Evolutionary conservation across 371 early-diverging fungal species (phyloP).

Genomic region (Entomophthora muscae): DNA sequence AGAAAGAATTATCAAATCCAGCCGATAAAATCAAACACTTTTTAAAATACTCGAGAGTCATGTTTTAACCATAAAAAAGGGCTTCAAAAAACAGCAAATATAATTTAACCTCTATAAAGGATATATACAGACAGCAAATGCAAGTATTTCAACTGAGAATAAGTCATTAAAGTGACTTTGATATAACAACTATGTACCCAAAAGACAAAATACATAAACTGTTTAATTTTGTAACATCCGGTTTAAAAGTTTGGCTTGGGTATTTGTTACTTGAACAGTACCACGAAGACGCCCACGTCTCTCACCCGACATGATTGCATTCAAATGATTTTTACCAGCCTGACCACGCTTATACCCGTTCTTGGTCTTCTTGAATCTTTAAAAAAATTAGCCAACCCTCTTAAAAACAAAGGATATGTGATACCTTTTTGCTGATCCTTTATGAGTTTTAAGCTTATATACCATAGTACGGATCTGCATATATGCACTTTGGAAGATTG

Average conservation of each 20-base stretch:
- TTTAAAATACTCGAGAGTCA: no score
- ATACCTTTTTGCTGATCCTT: conserved; percentile 8
- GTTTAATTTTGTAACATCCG: no score
- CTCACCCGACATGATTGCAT: background rate
- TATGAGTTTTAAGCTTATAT: conserved; percentile 8
- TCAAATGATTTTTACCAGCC: conserved; percentile 10
- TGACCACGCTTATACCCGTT: conserved; percentile 8
- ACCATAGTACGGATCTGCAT: background rate
- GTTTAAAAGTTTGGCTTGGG: conserved; percentile 6
- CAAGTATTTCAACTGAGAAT: no score
- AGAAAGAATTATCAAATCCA: no score
- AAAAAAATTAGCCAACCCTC: background rate
- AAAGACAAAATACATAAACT: no score
- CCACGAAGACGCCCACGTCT: conserved; percentile 7
- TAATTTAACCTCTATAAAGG: no score
- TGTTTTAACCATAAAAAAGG: no score
- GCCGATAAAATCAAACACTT: no score
- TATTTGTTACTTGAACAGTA: conserved; percentile 7
- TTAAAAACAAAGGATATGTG: background rate
- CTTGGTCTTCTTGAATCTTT: conserved; percentile 3
- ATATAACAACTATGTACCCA: no score
- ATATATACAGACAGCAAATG: no score
- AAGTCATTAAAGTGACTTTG: no score
- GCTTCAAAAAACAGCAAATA: no score
- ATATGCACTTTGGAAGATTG: background rate